Base-by-base conservation (phyloP, 2,329 filamentous ascomycete genomes). In the Hypocreales sp. region DNA sequence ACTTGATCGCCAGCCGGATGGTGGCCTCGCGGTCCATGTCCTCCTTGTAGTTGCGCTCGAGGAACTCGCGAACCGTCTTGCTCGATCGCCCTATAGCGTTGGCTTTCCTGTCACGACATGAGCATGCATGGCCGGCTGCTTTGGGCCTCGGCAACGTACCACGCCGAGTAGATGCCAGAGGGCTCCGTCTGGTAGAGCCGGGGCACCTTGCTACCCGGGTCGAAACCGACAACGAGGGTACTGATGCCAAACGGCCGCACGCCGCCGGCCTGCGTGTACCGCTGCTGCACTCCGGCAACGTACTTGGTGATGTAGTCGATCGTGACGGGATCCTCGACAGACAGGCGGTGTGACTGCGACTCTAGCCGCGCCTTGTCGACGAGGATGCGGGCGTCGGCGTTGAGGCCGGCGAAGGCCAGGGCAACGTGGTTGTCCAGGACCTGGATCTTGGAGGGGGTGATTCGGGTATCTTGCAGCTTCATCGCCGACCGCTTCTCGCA, bases 241-340 rank as follows among this genome's bases (percentile, higher is more conserved):
- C 84, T 94, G 55, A 98, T 94, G 36, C 90, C 90, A 49, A 98
- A 98, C n/a, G 90, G 90, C 47, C 90, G 69, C 28, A 98, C 90
- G 68, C 90, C 90, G 62, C 90, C 90, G 48, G 84, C 92, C 66
- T 98, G 90, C 25, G 90, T 98, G 67, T 98, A 98, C 56, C 84
- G 75, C 66, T 98, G 90, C 67, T 98, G 90, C 42, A 98, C 90
- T 31, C 87, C 82, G 29, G 90, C 90, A 37, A 98, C 79, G 48
- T 95, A 93, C 65, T 98, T 95, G 47, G 90, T 95, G 51, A 98
- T 94, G 67, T 98, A 98, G 61, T 98, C 90, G 56, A 98, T 92
- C 36, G 82, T 87, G 40, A 92, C 83, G 30, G 90, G 87, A 52
- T 98, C 92, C 55, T 98, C 90, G 32, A 98, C 84, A 5, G 90